Conservation (phyloP, 1,284 basidiomycete genomes). For the Boletus semigastroideus region DNA sequence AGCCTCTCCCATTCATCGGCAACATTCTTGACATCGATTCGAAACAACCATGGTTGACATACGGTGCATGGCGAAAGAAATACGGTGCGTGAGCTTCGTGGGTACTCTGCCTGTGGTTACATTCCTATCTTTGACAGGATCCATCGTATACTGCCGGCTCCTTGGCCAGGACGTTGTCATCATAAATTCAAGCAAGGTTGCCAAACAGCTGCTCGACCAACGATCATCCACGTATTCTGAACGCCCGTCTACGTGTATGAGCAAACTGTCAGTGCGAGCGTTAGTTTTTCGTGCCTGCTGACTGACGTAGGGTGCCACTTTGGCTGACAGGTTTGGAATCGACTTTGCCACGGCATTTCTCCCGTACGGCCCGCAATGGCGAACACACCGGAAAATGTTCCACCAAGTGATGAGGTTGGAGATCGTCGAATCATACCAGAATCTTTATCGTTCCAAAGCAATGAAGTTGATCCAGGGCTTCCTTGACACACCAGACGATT, state of each 20-base stretch:
- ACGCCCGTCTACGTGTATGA: constrained; percentile 23
- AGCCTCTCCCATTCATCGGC: constrained; percentile 34
- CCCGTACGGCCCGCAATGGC: constrained; percentile 31
- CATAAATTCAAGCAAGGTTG: constrained; percentile 29
- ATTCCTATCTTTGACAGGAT: constrained; percentile 17
- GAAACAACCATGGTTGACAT: constrained; percentile 40
- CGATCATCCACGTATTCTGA: constrained; percentile 32
- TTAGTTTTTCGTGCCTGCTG: neutral
- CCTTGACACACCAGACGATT: constrained; percentile 23
- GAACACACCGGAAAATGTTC: constrained; percentile 31
- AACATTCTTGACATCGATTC: constrained; percentile 48
- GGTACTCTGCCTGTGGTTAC: neutral
- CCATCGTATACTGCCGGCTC: constrained; percentile 28
- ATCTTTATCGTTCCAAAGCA: constrained; percentile 23
- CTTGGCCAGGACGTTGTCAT: constrained; percentile 28
- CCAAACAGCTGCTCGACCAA: constrained; percentile 30
- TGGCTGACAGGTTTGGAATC: constrained; percentile 28
- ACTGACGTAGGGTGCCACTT: neutral
- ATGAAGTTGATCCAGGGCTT: constrained; percentile 21
- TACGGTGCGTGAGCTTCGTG: neutral
- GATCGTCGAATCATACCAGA: constrained; percentile 16
- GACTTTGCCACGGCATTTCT: constrained; percentile 35
- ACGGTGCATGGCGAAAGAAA: constrained; percentile 19
- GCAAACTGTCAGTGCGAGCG: constrained; percentile 23
- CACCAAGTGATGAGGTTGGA: constrained; percentile 29